Evolutionary conservation across 345 rosid genomes (phyloP), one percentile per base, ranked within the genome.

Genomic region (Brassica incana): DNA sequence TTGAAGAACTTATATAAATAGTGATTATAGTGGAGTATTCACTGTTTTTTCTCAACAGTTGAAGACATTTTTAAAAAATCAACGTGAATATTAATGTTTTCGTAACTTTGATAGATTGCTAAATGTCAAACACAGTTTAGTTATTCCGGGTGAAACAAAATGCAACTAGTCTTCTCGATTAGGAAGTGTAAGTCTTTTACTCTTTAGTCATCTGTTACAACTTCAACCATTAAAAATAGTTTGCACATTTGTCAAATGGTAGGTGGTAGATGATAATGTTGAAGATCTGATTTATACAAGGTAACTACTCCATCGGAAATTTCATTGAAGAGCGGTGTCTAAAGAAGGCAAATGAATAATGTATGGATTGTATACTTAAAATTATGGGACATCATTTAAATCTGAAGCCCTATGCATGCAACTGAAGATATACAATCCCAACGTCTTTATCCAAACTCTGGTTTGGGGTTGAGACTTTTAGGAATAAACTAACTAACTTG

Each of bases 191-290:
- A 43, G 74, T 43, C 50, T 68, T 59, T 67, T 27, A 58, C 67
- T 59, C 74, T 68, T 45, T 61, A 69, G 69, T 58, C 56, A 12
- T 56, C 50, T 43, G 14, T 50, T n/a, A 48, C 35, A 48, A 52
- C 14, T 66, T 67, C 20, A 60, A 25, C 50, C 14, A 43, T 10
- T 66, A 36, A 67, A 43, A 43, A 68, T 35, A 65, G 29, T 36
- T 25, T 14, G 36, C 38, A 33, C 18, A 56, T 5, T 54, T 58
- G 67, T 67, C 40, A 36, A 52, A 23, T 5, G 29, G 38, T 27
- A 36, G 70, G 50, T 10, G 50, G 50, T 64, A 74, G 64, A 74
- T 67, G 70, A 43, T 43, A 43, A 43, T 43, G 14, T 43, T 43
- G 50, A 43, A 43, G 50, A 43, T 43, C 50, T 43, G 50, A 43